A percentile compares a stretch with the other conserved stretches of the same genome.
Evolutionary conservation across 352 stramenopile species (phyloP).

Genomic region (Elongisporangium undulatum): DNA sequence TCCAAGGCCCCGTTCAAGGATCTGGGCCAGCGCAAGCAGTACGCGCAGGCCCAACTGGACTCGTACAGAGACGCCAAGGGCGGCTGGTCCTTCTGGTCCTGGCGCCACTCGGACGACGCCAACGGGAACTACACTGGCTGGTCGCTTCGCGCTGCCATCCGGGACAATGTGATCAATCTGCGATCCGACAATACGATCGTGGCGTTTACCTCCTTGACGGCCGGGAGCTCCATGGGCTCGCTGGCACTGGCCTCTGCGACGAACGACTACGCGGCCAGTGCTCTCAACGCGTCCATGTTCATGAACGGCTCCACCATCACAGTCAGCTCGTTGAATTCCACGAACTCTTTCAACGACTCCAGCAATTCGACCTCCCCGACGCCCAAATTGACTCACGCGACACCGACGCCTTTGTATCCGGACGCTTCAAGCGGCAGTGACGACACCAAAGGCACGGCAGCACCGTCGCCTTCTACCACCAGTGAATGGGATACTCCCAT

Average conservation of each 20-base stretch:
- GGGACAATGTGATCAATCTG: background rate
- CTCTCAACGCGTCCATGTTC: background rate
- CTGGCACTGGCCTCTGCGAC: background rate
- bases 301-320: background rate
- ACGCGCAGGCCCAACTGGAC: conserved; percentile 17
- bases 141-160: conserved; percentile 9
- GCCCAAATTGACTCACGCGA: background rate
- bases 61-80: conserved; percentile 5
- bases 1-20: conserved; percentile 11
- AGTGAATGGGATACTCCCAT: background rate
- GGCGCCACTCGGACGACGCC: conserved; percentile 23
- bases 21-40: conserved; percentile 11
- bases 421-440: background rate
- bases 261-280: background rate
- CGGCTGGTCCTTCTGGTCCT: conserved; percentile 39
- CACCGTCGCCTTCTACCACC: background rate
- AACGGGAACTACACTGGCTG: conserved; percentile 16
- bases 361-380: background rate
- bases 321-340: background rate
- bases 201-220: background rate
- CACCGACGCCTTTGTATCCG: background rate
- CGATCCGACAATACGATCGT: background rate
- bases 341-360: background rate
- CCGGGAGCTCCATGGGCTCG: background rate
- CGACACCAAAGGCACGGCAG: background rate